These are phyloP conservation scores for Citrus cavaleriei DNA, from an alignment of 345 rosid species.

Conservation along the genomic window DNA sequence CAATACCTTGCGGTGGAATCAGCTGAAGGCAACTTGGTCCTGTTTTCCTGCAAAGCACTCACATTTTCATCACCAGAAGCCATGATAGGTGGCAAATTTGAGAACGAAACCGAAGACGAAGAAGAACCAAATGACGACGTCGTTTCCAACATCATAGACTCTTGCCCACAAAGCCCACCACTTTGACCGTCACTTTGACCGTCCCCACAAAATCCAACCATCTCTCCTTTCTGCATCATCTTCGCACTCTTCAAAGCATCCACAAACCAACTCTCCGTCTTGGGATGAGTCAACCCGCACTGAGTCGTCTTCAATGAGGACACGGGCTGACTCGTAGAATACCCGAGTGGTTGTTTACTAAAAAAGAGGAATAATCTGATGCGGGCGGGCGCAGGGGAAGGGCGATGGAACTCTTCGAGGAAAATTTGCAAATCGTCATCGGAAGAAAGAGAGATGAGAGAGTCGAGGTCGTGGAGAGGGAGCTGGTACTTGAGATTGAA, in stretches of 20 bases:
- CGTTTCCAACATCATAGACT: conserved; percentile 68
- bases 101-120: conserved; percentile 59
- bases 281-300: conserved; percentile 53
- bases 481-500: conserved; percentile 49
- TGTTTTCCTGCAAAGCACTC: conserved; percentile 23
- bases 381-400: conserved; percentile 24
- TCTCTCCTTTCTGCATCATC: conserved; percentile 37
- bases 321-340: background rate
- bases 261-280: conserved; percentile 73
- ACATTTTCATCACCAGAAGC: conserved; percentile 38
- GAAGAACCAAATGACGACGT: conserved; percentile 78
- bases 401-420: conserved; percentile 36
- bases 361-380: conserved; percentile 38
- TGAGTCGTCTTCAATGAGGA: conserved; percentile 8
- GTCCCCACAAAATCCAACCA: conserved; percentile 21
- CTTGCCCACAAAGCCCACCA: conserved; percentile 39
- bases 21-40: conserved; percentile 28
- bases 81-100: conserved; percentile 54
- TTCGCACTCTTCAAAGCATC: conserved; percentile 67
- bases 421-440: conserved; percentile 46
- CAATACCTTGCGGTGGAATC: conserved; percentile 51
- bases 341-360: background rate
- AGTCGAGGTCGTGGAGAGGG: conserved; percentile 46
- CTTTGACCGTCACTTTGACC: conserved; percentile 6
- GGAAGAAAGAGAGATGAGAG: conserved; percentile 40